Percentiles rank a stretch among this genome's conserved stretches.
These are phyloP conservation scores for Akanthomyces muscarius DNA, from an alignment of 2,329 filamentous ascomycete species.

Conservation along the genomic window DNA sequence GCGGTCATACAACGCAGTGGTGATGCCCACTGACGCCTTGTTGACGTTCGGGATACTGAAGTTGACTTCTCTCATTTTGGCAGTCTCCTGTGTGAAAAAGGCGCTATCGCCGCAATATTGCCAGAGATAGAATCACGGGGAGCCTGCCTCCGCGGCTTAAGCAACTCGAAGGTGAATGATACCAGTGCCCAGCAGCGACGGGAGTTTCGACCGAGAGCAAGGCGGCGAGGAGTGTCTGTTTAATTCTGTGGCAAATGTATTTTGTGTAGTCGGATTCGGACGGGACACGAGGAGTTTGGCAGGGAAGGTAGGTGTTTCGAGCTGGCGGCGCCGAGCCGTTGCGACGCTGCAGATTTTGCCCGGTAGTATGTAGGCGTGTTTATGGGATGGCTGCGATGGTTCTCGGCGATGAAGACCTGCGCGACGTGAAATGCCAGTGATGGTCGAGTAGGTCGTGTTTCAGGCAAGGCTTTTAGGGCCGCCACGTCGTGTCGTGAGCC, in stretches of 20 bases:
- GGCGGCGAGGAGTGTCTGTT: not conserved
- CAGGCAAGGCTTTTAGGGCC: constrained; percentile 16
- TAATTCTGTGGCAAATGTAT: constrained; percentile 2
- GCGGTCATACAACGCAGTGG: constrained; percentile 94
- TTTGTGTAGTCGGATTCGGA: constrained; percentile 12
- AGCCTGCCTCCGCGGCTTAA: constrained; percentile 10
- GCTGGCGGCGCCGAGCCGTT: not conserved
- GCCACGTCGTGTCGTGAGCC: constrained; percentile 11
- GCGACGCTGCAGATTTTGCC: not conserved
- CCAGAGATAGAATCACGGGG: constrained; percentile 6
- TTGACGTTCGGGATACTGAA: constrained; percentile 99
- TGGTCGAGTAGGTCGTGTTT: constrained; percentile 16
- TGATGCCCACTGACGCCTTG: constrained; percentile 98
- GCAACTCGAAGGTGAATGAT: not conserved
- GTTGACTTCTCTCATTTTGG: constrained; percentile 97
- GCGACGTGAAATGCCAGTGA: constrained; percentile 8
- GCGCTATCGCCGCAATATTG: constrained; percentile 14
- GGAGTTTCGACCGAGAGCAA: not conserved
- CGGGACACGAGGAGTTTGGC: not conserved
- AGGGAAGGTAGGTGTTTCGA: constrained; percentile 1
- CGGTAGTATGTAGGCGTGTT: not conserved
- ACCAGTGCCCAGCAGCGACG: not conserved
- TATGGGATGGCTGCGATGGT: constrained; percentile 5
- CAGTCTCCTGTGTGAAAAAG: constrained; percentile 16
- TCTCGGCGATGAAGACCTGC: not conserved